Evolutionary conservation across 306 rosid genomes (phyloP), one percentile per base, ranked within the genome.

Genomic region (Pterocarpus macrocarpus): DNA sequence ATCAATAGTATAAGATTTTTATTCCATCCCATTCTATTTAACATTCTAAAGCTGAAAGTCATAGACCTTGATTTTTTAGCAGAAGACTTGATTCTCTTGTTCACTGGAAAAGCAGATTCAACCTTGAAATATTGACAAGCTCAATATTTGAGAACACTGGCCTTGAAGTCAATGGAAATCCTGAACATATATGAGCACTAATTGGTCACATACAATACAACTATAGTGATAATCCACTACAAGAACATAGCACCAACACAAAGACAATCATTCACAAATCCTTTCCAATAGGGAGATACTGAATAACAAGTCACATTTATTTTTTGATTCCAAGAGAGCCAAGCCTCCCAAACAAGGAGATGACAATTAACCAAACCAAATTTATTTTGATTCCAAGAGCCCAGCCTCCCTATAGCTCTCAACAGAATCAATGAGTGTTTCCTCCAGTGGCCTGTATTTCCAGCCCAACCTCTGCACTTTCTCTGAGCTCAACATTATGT

Each of bases 381-480:
- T 33, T 53, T 65, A 70, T 64, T 75, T 69, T 56, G 73, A 73
- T 57, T 75, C 78, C 14, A 88, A 12, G 28, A 78, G 68, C 5
- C 91, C 88, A n/a, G 76, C 84, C 8, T 82, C 65, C 30, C 49
- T 30, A 61, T 78, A 89, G 73, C 87, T 88, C 73, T 86, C 76
- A 15, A 90, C 90, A 76, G 90, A 82, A 85, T 89, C 95, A 59
- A 62, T 41, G 7, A 89, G 72, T 69, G 87, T 89, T 58, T 92
- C 92, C 79, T 90, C 90, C 57, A 87, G 17, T 44, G 92, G 52
- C 83, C 91, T 87, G 80, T 30, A 83, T 62, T 73, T 87, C 91
- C 92, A 93, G 63, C 89, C 94, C 76, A 93, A 86, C 16, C 47
- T 80, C 53, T 84, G 85, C 87, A 91, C 75, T 80, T 87, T 93